Percentiles rank a stretch among this genome's conserved stretches.
phyloP scores from a whole-genome alignment of 177 flowering plant species.

The Viscum album region DNA sequence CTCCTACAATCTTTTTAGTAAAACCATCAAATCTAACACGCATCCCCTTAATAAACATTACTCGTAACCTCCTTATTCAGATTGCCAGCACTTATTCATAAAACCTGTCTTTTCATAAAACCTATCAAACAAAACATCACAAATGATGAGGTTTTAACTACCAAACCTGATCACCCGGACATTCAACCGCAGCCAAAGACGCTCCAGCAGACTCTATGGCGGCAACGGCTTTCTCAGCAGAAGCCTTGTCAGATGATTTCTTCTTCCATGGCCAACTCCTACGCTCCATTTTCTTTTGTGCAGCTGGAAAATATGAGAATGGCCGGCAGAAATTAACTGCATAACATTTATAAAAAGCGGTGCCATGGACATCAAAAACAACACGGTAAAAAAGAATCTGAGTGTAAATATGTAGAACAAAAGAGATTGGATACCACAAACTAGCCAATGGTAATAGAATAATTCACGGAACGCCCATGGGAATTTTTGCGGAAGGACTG shows the following conservation, averaged over 20 bases:
- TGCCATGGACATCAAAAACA: not conserved
- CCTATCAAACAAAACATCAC: no score
- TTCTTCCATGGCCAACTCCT: conserved; percentile 56
- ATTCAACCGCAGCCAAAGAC: conserved; percentile 14
- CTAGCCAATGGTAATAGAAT: not conserved
- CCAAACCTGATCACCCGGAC: conserved; percentile 17
- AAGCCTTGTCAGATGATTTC: conserved; percentile 46
- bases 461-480: no score
- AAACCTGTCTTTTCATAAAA: no score
- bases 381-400: not conserved
- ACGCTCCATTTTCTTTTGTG: conserved; percentile 27
- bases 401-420: not conserved
- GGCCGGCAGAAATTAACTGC: not conserved
- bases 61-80: no score
- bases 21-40: no score
- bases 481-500: no score
- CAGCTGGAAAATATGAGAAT: not conserved
- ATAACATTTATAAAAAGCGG: no score
- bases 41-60: no score
- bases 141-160: no score
- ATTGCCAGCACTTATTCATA: no score
- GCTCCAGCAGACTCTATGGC: conserved; percentile 29
- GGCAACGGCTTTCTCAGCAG: conserved; percentile 37
- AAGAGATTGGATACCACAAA: not conserved
- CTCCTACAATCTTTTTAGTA: no score